Conservation (phyloP, 768 basidiomycete genomes). For the Tulasnella sp. region DNA sequence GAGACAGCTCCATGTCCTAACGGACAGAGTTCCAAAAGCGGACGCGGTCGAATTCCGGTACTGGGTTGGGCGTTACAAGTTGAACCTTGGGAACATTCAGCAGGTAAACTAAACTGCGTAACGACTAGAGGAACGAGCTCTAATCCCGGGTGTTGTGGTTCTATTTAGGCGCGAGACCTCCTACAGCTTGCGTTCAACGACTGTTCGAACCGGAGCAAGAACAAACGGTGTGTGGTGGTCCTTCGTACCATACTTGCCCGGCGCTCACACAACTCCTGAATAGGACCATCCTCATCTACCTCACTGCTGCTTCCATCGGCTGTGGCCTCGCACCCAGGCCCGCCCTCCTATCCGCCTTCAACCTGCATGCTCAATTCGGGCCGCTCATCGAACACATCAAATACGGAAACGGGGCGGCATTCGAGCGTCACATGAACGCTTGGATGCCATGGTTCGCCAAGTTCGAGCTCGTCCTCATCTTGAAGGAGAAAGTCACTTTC, state of each 20-base stretch:
- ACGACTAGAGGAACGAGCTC: neutral
- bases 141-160: neutral
- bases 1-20: neutral
- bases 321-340: conserved; percentile 19
- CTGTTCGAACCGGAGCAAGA: conserved; percentile 18
- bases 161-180: conserved; percentile 22
- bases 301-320: conserved; percentile 16
- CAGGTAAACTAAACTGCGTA: conserved; percentile 3
- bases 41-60: conserved; percentile 33
- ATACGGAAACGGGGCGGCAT: conserved; percentile 10
- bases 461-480: conserved; percentile 16
- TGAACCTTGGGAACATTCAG: conserved; percentile 8
- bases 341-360: conserved; percentile 21
- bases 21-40: conserved; percentile 25
- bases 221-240: conserved; percentile 9
- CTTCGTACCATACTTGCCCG: neutral
- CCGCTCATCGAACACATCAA: conserved; percentile 20
- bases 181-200: conserved; percentile 29
- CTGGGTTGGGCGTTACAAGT: conserved; percentile 28
- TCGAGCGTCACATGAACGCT: conserved; percentile 15
- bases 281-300: conserved; percentile 31
- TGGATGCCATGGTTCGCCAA: conserved; percentile 35
- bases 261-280: neutral
- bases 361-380: conserved; percentile 15
- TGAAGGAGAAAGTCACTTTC: conserved; percentile 26